Conservation (phyloP, 768 basidiomycete species). For the Xerocomus potaroensis region DNA sequence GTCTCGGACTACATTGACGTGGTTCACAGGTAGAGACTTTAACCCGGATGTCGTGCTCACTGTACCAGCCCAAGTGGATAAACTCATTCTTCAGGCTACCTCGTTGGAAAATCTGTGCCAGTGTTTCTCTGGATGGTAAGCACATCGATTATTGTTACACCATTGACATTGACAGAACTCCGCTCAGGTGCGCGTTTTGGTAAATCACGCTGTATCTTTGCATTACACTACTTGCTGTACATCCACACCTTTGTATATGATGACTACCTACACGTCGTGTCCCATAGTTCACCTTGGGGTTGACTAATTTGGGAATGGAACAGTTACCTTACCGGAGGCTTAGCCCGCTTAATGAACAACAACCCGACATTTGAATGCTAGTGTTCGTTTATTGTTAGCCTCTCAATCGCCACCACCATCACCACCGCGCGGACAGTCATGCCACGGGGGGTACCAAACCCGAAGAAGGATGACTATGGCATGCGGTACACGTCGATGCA, state of each 20-base stretch:
- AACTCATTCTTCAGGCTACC: constrained; percentile 89
- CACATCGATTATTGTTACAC: not conserved
- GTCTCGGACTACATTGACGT: not conserved
- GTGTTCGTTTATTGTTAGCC: not conserved
- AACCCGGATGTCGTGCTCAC: constrained; percentile 72
- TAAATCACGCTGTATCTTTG: constrained; percentile 28
- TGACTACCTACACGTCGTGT: not conserved
- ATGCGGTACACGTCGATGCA: constrained; percentile 78
- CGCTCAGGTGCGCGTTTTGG: constrained; percentile 71
- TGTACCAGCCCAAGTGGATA: constrained; percentile 86
- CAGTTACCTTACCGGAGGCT: too few relatives aligned
- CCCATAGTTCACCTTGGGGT: not conserved
- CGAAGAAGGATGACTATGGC: constrained; percentile 75
- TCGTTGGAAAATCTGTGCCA: constrained; percentile 94
- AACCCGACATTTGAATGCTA: not conserved
- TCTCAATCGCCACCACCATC: not conserved
- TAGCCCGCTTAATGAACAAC: not conserved
- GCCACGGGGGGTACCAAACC: constrained; percentile 82
- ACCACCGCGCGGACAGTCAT: constrained; percentile 33
- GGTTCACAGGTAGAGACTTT: constrained; percentile 77
- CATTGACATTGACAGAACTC: constrained; percentile 2
- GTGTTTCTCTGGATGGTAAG: constrained; percentile 90
- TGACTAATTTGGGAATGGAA: constrained; percentile 14
- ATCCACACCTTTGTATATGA: constrained; percentile 10
- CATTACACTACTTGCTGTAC: constrained; percentile 14